Evolutionary conservation across 805 yeast species (phyloP).

Genomic region (Cyberlindnera veronae): DNA sequence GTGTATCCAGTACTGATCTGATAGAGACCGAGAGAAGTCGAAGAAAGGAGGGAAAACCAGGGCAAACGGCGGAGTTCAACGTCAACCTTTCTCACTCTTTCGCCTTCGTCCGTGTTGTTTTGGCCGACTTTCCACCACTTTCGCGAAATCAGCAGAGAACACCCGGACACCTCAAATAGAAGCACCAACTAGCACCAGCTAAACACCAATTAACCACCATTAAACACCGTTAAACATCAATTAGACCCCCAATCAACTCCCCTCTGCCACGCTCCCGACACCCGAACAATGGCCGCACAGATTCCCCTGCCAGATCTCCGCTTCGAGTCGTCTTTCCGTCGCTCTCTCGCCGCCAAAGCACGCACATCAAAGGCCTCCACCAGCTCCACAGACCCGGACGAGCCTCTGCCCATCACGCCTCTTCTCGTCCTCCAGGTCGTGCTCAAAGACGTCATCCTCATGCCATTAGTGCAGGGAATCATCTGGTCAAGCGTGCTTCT

Average conservation of each 20-base stretch:
- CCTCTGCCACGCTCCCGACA: too few relatives aligned
- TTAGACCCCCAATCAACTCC: too few relatives aligned
- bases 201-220: too few relatives aligned
- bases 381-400: background rate
- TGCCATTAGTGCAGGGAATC: constrained; percentile 54
- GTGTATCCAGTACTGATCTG: too few relatives aligned
- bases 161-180: background rate
- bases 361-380: constrained; percentile 1
- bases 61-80: too few relatives aligned
- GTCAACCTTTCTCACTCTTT: background rate
- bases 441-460: constrained; percentile 45
- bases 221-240: too few relatives aligned
- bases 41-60: too few relatives aligned
- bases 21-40: too few relatives aligned
- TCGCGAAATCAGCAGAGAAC: too few relatives aligned
- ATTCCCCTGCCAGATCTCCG: constrained; percentile 56
- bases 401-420: constrained; percentile 34
- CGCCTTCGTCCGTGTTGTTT: background rate
- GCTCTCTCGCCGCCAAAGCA: constrained; percentile 28
- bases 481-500: constrained; percentile 42
- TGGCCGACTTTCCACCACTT: too few relatives aligned
- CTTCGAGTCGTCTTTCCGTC: constrained; percentile 58
- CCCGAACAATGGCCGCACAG: background rate
- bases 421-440: constrained; percentile 43
- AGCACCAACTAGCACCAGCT: too few relatives aligned